Evolutionary conservation across 73 alveolate genomes (phyloP), one percentile per base, ranked within the genome.

Genomic region (Blepharisma japonicum): DNA sequence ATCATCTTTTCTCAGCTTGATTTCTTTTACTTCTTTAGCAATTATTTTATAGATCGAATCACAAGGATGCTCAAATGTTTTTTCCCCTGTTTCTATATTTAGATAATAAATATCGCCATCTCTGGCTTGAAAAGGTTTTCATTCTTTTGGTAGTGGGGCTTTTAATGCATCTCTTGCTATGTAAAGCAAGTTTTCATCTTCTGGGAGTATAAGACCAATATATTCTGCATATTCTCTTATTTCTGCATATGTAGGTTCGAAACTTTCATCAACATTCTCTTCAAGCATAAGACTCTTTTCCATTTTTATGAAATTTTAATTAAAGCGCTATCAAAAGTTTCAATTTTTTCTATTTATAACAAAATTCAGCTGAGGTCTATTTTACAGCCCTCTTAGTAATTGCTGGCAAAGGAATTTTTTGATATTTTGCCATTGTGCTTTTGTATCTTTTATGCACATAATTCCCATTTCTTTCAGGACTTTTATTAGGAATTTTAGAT

Each of bases 101-200:
- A 80, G 71, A 81, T 90, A 93, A 68, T 81, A 90, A n/a, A 93
- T 79, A 47, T 84, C 89, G 32, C 89, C 95, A 45, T 91, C 91
- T 45, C 88, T 82, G 49, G 87, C 77, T 54, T 82, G 71, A 55
- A 87, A 82, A 45, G 98, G 98, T 76, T 91, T 93, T 96, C 98
- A 93, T 6, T 85, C 87, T 47, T 84, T 89, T 32, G 98, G 98
- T 5, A 93, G 74, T 25, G 96, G 98, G 45, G 98, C 98, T 79
- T 90, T 88, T 81, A 93, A 79, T 5, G 97, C 98, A 76, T 93
- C 98, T 72, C 89, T 90, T 7, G 98, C 98, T 6, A 93, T 87
- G 67, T 90, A 90, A 68, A 93, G 77, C 20, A 93, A 78, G 42
- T 90, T 96, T 45, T 82, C 71, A 71, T 93, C 98, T 27, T 84